Evolutionary conservation across 805 yeast species (phyloP).

Genomic region (Danielozyma ontarioensis): DNA sequence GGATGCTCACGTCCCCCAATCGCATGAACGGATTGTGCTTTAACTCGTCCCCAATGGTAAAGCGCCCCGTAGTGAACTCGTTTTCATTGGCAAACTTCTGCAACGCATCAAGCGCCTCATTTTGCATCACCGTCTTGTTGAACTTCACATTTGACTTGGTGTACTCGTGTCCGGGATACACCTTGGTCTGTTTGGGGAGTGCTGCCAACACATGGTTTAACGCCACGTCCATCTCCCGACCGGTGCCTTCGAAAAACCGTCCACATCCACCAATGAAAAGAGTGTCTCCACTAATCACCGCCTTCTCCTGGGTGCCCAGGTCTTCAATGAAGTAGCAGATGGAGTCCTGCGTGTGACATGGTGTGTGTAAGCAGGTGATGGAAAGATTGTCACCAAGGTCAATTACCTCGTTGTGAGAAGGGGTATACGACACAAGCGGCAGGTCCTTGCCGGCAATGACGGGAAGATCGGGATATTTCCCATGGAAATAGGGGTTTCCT

Average conservation of each 20-base stretch:
- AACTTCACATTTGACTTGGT: slow-evolving; percentile 78
- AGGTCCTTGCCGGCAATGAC: slow-evolving; percentile 83
- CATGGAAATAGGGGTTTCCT: slow-evolving; percentile 57
- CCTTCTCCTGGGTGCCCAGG: slow-evolving; percentile 53
- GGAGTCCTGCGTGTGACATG: slow-evolving; percentile 97
- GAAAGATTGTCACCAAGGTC: slow-evolving; percentile 60
- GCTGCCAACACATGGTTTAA: slow-evolving; percentile 53
- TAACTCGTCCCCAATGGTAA: slow-evolving; percentile 81
- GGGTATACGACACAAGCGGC: slow-evolving; percentile 66
- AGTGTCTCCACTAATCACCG: slow-evolving; percentile 94
- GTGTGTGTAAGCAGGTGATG: slow-evolving; percentile 84
- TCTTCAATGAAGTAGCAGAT: slow-evolving; percentile 82
- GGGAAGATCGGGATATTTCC: slow-evolving; percentile 43
- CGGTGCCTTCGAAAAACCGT: slow-evolving; percentile 89
- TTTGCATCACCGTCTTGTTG: slow-evolving; percentile 57
- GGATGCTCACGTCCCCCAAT: slow-evolving; percentile 57
- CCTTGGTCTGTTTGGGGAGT: slow-evolving; percentile 65
- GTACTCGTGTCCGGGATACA: slow-evolving; percentile 96
- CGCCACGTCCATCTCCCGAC: slow-evolving; percentile 71
- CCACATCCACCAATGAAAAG: slow-evolving; percentile 94
- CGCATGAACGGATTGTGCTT: slow-evolving; percentile 88
- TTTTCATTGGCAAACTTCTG: slow-evolving; percentile 45
- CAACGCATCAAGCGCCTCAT: slow-evolving; percentile 51
- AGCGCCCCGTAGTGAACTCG: slow-evolving; percentile 79
- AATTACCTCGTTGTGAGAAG: slow-evolving; percentile 56